Conservation (phyloP, 805 yeast genomes). For the Teunomyces aglyptinius region DNA sequence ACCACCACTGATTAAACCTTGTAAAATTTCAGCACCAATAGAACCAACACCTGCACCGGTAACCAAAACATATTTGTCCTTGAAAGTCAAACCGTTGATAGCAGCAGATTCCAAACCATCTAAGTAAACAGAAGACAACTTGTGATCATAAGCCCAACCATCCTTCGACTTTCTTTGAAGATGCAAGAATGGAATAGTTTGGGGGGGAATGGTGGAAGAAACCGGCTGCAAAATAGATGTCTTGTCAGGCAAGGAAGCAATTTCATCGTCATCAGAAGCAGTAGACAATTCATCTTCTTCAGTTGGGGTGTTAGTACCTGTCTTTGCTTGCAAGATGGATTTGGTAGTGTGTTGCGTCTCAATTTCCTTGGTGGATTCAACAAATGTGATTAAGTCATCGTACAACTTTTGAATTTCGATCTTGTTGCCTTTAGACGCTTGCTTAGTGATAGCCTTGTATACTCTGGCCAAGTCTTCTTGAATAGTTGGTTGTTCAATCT, state of each 20-base stretch:
- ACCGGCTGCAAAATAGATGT: constrained; percentile 71
- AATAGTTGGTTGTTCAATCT: constrained; percentile 66
- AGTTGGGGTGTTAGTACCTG: constrained; percentile 45
- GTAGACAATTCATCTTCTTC: constrained; percentile 37
- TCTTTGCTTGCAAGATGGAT: constrained; percentile 40
- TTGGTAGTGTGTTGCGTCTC: constrained; percentile 63
- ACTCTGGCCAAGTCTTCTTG: constrained; percentile 82
- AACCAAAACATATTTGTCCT: constrained; percentile 82
- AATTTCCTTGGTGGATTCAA: constrained; percentile 68
- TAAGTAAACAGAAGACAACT: constrained; percentile 72
- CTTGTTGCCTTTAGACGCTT: constrained; percentile 60
- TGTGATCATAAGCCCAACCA: constrained; percentile 87
- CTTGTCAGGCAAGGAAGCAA: constrained; percentile 76
- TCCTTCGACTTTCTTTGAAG: constrained; percentile 71
- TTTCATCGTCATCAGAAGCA: constrained; percentile 70
- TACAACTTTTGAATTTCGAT: constrained; percentile 70
- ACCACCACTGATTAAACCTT: constrained; percentile 96
- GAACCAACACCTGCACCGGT: constrained; percentile 99
- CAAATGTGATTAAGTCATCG: constrained; percentile 66
- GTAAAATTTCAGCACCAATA: constrained; percentile 94
- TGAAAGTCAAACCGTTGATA: constrained; percentile 86
- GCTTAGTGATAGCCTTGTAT: constrained; percentile 77
- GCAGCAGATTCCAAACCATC: constrained; percentile 94
- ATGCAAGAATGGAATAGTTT: constrained; percentile 93
- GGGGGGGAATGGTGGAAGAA: constrained; percentile 69